Evolutionary conservation across 2,329 filamentous ascomycete species (phyloP).

Genomic region (Chrysoporthe deuterocubensis): DNA sequence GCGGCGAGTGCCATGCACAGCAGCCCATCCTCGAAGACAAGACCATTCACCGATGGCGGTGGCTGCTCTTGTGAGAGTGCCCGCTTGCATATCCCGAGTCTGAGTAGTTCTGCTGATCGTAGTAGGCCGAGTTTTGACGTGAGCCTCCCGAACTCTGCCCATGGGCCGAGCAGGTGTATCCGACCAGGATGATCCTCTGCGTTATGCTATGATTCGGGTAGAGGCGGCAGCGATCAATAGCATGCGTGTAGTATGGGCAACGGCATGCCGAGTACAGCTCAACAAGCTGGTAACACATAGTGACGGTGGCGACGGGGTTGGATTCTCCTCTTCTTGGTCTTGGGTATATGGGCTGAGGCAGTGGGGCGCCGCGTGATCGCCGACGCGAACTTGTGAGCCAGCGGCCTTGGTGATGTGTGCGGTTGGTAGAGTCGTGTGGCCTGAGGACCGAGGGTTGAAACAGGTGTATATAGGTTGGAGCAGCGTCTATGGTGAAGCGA

Average conservation of each 20-base stretch:
- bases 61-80: slow-evolving; percentile 48
- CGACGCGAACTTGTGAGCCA: slow-evolving; percentile 18
- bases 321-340: slow-evolving; percentile 29
- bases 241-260: slow-evolving; percentile 87
- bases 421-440: slow-evolving; percentile 13
- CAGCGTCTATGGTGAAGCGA: slow-evolving; percentile 17
- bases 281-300: slow-evolving; percentile 86
- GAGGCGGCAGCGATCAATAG: slow-evolving; percentile 78
- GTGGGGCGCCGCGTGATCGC: slow-evolving; percentile 33
- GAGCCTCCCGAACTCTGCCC: slow-evolving; percentile 33
- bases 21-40: slow-evolving; percentile 56
- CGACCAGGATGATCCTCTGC: slow-evolving; percentile 79
- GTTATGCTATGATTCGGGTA: slow-evolving; percentile 75
- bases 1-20: slow-evolving; percentile 45
- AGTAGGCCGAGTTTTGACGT: slow-evolving; percentile 42
- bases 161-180: slow-evolving; percentile 74
- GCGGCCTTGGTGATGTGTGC: slow-evolving; percentile 19
- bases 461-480: slow-evolving; percentile 16
- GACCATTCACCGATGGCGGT: slow-evolving; percentile 55
- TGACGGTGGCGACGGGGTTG: slow-evolving; percentile 37
- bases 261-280: slow-evolving; percentile 86
- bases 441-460: slow-evolving; percentile 21
- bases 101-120: slow-evolving; percentile 49
- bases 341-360: slow-evolving; percentile 32
- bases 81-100: slow-evolving; percentile 60